A percentile compares a stretch with the other conserved stretches of the same genome.
Conservation (phyloP, 2,329 filamentous ascomycete species). For the Fusarium staphyleae region DNA sequence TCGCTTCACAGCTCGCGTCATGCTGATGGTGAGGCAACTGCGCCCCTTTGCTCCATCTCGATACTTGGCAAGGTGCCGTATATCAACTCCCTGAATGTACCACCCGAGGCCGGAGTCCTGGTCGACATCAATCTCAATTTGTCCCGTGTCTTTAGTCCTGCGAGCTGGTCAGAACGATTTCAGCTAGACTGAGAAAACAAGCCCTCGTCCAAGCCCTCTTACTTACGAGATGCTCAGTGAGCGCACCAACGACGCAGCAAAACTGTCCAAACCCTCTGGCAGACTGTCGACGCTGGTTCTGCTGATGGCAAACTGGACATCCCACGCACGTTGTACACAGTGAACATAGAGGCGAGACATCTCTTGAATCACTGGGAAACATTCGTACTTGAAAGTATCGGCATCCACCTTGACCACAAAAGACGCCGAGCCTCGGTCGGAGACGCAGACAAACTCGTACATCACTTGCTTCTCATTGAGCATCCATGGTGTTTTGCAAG, state of each 20-base stretch:
- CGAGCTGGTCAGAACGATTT: slow-evolving; percentile 9
- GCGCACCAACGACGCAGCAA: slow-evolving; percentile 33
- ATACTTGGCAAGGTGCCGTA: slow-evolving; percentile 39
- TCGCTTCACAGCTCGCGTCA: slow-evolving; percentile 32
- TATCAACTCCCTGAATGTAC: slow-evolving; percentile 24
- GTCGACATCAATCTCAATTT: slow-evolving; percentile 27
- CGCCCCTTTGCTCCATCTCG: slow-evolving; percentile 1
- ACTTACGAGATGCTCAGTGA: slow-evolving; percentile 41
- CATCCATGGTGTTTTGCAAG: slow-evolving; percentile 31
- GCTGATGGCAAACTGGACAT: slow-evolving; percentile 40
- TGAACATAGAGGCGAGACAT: slow-evolving; percentile 41
- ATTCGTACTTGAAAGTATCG: slow-evolving; percentile 34
- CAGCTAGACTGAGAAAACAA: no score
- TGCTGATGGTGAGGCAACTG: slow-evolving; percentile 36
- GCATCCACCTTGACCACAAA: slow-evolving; percentile 42
- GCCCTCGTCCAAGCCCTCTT: not conserved
- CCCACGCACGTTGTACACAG: slow-evolving; percentile 44
- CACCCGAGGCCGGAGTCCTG: slow-evolving; percentile 7
- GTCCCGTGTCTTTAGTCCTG: slow-evolving; percentile 25
- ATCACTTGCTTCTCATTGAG: slow-evolving; percentile 25
- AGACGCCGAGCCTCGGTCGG: not conserved
- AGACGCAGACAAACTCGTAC: slow-evolving; percentile 41
- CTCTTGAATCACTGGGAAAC: slow-evolving; percentile 27
- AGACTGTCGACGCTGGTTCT: slow-evolving; percentile 17
- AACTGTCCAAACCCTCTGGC: slow-evolving; percentile 23